phyloP scores from a whole-genome alignment of 306 rosid genomes.

The Boehmeria nivea region DNA sequence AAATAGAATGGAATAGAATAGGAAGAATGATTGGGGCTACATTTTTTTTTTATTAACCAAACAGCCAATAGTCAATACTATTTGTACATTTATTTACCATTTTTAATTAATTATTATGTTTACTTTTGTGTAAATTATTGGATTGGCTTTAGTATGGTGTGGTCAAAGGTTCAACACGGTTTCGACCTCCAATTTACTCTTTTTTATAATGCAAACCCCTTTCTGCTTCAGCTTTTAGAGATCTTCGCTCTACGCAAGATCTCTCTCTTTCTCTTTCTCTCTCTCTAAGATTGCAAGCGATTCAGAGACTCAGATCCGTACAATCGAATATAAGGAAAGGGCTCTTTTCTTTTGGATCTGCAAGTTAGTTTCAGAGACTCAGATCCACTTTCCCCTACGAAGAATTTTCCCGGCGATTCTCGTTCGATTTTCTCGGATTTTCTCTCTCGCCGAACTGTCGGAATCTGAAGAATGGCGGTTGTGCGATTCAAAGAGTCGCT shows the following conservation, averaged over 20 bases:
- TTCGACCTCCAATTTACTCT: conserved; percentile 3
- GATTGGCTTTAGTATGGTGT: neutral
- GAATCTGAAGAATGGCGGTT: neutral
- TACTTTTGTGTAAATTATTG: neutral
- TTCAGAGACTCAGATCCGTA: neutral
- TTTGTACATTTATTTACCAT: too few species aligned
- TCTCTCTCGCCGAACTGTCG: neutral
- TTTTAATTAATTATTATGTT: neutral
- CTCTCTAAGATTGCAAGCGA: too few species aligned
- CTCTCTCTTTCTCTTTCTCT: conserved; percentile 13
- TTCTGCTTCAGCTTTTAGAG: conserved; percentile 3
- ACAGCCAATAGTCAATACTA: too few species aligned
- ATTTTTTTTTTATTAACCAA: too few species aligned
- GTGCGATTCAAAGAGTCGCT: conserved; percentile 9
- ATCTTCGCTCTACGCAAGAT: conserved; percentile 33
- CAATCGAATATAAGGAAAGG: neutral
- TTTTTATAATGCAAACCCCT: conserved; percentile 1
- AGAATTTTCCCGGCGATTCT: neutral
- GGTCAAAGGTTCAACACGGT: conserved; percentile 8
- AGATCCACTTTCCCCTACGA: conserved; percentile 14
- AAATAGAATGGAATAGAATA: too few species aligned
- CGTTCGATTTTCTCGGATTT: neutral
- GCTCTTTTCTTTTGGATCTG: conserved; percentile 1
- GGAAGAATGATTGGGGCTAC: too few species aligned
- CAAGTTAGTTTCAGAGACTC: conserved; percentile 2